Percentiles rank a stretch among this genome's conserved stretches.
Conservation (phyloP, 2,329 filamentous ascomycete genomes). For the Exophiala oligosperma region DNA sequence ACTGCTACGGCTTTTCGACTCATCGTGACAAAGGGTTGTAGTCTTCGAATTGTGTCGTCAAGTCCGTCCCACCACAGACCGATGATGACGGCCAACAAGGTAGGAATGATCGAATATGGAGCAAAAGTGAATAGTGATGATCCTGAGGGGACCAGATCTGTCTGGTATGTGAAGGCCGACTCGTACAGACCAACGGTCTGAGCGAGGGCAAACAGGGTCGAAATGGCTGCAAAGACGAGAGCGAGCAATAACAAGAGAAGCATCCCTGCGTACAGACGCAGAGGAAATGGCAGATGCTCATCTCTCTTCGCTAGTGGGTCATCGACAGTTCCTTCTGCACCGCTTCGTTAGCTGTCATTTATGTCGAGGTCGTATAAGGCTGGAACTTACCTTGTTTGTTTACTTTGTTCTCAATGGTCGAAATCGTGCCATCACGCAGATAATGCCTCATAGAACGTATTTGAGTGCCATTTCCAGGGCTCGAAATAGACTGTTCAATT, state of each 20-base stretch:
- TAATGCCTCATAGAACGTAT: neutral
- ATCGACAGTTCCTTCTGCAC: neutral
- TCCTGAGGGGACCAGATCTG: neutral
- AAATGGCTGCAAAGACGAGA: neutral
- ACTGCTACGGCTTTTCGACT: constrained; percentile 4
- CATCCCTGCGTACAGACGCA: neutral
- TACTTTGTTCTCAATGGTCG: neutral
- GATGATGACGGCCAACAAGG: constrained; percentile 16
- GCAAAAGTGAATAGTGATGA: constrained; percentile 10
- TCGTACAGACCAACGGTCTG: constrained; percentile 9
- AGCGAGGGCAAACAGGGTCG: neutral
- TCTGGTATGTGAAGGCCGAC: constrained; percentile 9
- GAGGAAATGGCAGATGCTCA: constrained; percentile 1
- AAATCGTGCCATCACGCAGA: neutral
- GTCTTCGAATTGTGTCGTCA: constrained; percentile 15
- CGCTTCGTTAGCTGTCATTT: neutral
- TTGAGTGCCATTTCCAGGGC: neutral
- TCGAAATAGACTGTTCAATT: neutral
- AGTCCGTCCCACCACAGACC: constrained; percentile 21
- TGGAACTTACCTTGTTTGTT: neutral
- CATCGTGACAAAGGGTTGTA: constrained; percentile 25
- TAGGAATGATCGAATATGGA: constrained; percentile 18
- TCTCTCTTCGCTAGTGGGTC: neutral
- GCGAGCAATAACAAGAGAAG: constrained; percentile 3
- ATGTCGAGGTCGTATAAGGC: neutral